Percentiles rank a stretch among this genome's conserved stretches.
Evolutionary conservation across 176 grass and related monocot species (phyloP).

Genomic region (Triticum monococcum): DNA sequence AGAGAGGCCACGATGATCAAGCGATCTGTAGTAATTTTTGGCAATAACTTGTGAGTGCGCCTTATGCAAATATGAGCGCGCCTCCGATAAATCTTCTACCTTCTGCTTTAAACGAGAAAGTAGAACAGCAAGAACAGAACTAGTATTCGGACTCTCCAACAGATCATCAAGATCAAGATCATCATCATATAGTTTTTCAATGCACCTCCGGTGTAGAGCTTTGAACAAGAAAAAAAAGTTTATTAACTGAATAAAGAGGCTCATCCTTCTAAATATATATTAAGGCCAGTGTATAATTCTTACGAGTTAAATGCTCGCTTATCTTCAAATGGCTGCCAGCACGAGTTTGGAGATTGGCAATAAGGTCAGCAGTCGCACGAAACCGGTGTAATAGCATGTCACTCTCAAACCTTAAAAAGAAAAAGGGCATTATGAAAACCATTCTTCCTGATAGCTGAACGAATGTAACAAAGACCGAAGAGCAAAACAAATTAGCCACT

Average conservation of each 20-base stretch:
- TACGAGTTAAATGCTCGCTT: conserved; percentile 42
- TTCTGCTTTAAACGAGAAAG: conserved; percentile 53
- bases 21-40: conserved; percentile 42
- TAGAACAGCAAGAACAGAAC: conserved; percentile 34
- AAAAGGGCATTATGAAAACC: background rate
- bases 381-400: conserved; percentile 41
- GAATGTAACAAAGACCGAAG: background rate
- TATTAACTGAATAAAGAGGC: background rate
- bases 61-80: conserved; percentile 18
- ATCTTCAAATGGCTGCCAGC: conserved; percentile 1
- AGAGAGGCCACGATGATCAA: conserved; percentile 36
- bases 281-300: conserved; percentile 5
- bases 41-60: background rate
- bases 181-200: conserved; percentile 48
- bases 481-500: background rate
- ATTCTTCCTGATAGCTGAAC: background rate
- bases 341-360: conserved; percentile 22
- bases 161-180: conserved; percentile 23
- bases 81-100: conserved; percentile 18
- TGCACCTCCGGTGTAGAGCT: conserved; percentile 54
- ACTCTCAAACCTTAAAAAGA: conserved; percentile 43
- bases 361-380: conserved; percentile 19
- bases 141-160: background rate
- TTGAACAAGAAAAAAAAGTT: conserved; percentile 9
- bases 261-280: too few species aligned